phyloP scores from a whole-genome alignment of 768 basidiomycete genomes.

The Russula sp. region DNA sequence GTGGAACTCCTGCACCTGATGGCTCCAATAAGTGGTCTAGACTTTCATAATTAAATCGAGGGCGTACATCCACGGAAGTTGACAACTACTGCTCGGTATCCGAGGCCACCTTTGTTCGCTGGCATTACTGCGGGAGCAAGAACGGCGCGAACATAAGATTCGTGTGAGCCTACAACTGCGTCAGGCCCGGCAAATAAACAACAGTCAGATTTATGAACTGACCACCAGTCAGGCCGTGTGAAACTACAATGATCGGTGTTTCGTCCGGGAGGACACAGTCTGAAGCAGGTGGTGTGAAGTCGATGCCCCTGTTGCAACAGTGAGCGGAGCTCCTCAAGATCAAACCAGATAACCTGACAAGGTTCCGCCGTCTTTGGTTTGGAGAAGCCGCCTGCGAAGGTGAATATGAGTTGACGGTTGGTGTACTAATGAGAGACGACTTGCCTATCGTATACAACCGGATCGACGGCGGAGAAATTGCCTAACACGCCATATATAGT shows the following conservation, averaged over 20 bases:
- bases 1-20: conserved; percentile 21
- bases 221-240: conserved; percentile 51
- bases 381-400: conserved; percentile 45
- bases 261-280: conserved; percentile 37
- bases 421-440: conserved; percentile 8
- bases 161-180: conserved; percentile 65
- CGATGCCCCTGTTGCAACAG: conserved; percentile 50
- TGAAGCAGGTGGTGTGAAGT: conserved; percentile 50
- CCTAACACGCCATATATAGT: conserved; percentile 59
- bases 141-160: conserved; percentile 84
- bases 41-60: conserved; percentile 9
- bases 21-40: conserved; percentile 1
- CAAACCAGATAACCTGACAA: conserved; percentile 44
- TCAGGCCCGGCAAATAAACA: conserved; percentile 14
- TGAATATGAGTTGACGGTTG: not conserved
- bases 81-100: conserved; percentile 85
- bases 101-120: conserved; percentile 76
- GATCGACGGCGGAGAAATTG: conserved; percentile 56
- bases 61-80: conserved; percentile 88
- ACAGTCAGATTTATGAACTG: conserved; percentile 21
- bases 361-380: conserved; percentile 60
- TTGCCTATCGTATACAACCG: conserved; percentile 55
- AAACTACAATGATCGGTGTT: conserved; percentile 54
- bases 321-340: conserved; percentile 13
- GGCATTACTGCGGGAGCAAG: conserved; percentile 69